These are phyloP conservation scores for Hippophae gyantsensis DNA, from an alignment of 306 rosid genomes.

Conservation along the genomic window DNA sequence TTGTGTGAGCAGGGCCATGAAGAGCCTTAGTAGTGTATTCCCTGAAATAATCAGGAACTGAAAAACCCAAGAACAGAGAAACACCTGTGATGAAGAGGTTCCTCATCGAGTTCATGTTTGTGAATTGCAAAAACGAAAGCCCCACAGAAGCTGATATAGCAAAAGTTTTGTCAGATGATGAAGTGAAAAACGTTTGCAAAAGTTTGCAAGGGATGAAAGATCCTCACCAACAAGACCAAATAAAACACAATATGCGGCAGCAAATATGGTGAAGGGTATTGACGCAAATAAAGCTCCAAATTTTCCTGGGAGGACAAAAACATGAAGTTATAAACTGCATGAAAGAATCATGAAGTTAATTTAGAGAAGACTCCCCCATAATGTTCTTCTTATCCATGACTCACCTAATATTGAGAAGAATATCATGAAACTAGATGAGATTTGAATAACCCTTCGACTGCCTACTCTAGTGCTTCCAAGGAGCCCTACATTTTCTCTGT, in stretches of 20 bases:
- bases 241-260: constrained; percentile 80
- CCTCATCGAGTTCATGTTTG: constrained; percentile 98
- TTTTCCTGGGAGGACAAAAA: constrained; percentile 51
- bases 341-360: not conserved
- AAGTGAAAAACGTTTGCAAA: not conserved
- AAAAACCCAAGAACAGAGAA: constrained; percentile 78
- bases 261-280: constrained; percentile 86
- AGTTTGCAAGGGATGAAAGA: constrained; percentile 4
- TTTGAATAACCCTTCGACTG: constrained; percentile 93
- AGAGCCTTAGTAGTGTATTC: constrained; percentile 75
- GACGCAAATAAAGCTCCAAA: constrained; percentile 97
- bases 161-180: constrained; percentile 6
- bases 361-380: not conserved
- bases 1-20: constrained; percentile 87
- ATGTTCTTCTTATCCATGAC: not conserved
- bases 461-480: constrained; percentile 99
- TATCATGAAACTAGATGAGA: constrained; percentile 96
- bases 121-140: constrained; percentile 93
- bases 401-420: constrained; percentile 91
- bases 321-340: not conserved
- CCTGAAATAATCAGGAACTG: constrained; percentile 84
- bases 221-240: constrained; percentile 93
- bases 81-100: constrained; percentile 85
- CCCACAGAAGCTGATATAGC: constrained; percentile 84
- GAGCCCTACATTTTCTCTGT: constrained; percentile 93